Evolutionary conservation across 2,329 filamentous ascomycete species (phyloP), one percentile per base, ranked within the genome.

Genomic region (Penicillium oxalicum): DNA sequence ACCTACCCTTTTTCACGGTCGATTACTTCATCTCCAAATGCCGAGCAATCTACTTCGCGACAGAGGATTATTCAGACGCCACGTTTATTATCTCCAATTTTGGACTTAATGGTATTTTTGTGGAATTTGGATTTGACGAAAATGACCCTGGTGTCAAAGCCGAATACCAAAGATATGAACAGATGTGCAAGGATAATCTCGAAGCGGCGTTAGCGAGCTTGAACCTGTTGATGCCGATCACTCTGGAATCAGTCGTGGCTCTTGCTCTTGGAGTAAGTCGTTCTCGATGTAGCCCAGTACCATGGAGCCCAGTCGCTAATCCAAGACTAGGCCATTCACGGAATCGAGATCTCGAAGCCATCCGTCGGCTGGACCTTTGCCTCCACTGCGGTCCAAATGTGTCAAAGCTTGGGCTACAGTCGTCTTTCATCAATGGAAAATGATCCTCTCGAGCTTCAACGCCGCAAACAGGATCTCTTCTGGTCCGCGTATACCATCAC

Each of bases 351-450:
- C 11, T 82, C 80, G 3, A 79, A 80, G 35, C 80, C 81, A 0
- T 81, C 80, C 0, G 72, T 86, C 3, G 80, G 79, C n/a, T 83
- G 81, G 77, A 77, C 80, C n/a, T 68, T 86, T 13, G 77, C 76
- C 25, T 78, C 77, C 5, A 75, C 76, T 13, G 82, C 82, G 0
- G 77, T 78, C 9, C 75, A 79, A 44, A 70, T 86, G 45, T 83
- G 80, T 53, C 80, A 83, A 56, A 78, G 77, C 0, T 75, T 84
- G 4, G 82, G 82, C 3, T 83, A 81, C 51, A 82, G 85, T 59
- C 58, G 63, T 38, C 37, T 52, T 9, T 55, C 57, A 4, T 57
- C 65, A 27, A 59, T 66, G 60, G 52, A 66, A 38, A 35, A 61
- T 34, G 51, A 63, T 48, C 49, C 50, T 27, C 8, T 43, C 18